These are phyloP conservation scores for Cornus suecica DNA, from an alignment of 148 eudicot species.

Conservation along the genomic window DNA sequence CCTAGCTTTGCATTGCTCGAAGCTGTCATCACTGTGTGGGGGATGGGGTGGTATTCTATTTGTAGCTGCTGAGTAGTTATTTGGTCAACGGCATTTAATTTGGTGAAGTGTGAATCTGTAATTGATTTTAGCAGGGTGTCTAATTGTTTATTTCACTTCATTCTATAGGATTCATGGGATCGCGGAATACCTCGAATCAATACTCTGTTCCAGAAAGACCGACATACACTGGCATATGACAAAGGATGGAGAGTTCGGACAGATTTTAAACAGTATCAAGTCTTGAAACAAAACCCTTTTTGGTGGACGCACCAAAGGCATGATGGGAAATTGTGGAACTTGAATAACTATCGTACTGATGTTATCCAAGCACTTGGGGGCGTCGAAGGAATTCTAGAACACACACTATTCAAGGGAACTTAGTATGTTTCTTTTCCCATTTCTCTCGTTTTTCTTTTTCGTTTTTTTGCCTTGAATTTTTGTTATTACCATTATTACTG, in stretches of 20 bases:
- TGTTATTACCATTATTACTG: neutral
- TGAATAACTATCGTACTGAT: conserved; percentile 97
- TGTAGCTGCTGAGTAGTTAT: neutral
- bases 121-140: neutral
- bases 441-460: no score
- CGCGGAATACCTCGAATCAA: conserved; percentile 98
- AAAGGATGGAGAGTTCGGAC: conserved; percentile 99
- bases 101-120: neutral
- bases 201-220: conserved; percentile 96
- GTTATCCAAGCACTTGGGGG: conserved; percentile 99
- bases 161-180: conserved; percentile 87
- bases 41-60: neutral
- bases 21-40: neutral
- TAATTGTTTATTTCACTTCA: conserved; percentile 9
- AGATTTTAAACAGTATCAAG: conserved; percentile 97
- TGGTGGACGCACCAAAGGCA: conserved; percentile 99
- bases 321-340: conserved; percentile 97
- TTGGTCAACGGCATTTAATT: neutral
- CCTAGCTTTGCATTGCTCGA: neutral
- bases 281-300: conserved; percentile 96
- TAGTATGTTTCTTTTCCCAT: conserved; percentile 45
- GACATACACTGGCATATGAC: conserved; percentile 98
- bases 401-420: conserved; percentile 94
- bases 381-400: conserved; percentile 97
- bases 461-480: neutral